Conservation (phyloP, 176 grass and related monocot genomes). For the Carex scoparia region DNA sequence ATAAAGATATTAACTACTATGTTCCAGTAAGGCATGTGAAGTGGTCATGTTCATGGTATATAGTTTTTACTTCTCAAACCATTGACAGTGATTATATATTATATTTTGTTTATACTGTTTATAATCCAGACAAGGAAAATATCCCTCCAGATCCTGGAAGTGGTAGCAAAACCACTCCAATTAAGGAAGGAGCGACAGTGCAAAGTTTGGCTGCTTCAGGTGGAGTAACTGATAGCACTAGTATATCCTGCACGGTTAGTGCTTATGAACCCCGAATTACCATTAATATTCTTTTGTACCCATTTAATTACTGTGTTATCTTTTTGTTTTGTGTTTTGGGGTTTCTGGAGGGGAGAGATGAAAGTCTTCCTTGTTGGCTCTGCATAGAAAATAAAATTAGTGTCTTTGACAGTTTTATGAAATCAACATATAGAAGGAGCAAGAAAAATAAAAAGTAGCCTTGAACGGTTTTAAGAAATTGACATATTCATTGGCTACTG, state of each 20-base stretch:
- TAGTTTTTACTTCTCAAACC: not conserved
- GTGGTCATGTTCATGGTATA: not conserved
- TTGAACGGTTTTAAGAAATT: too few relatives aligned
- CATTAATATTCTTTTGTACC: not conserved
- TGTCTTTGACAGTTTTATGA: too few relatives aligned
- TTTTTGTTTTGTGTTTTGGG: not conserved
- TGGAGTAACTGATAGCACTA: not conserved
- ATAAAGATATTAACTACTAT: not conserved
- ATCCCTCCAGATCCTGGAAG: not conserved
- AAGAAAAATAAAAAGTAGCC: too few relatives aligned
- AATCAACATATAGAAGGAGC: too few relatives aligned
- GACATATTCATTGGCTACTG: too few relatives aligned
- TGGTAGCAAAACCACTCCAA: conserved; percentile 9
- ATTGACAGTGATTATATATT: not conserved
- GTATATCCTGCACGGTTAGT: conserved; percentile 7
- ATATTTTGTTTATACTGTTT: not conserved
- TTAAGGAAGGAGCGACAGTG: not conserved
- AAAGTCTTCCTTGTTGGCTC: not conserved
- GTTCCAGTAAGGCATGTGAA: not conserved
- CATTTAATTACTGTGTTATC: not conserved
- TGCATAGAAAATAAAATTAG: not conserved
- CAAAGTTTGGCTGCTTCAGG: not conserved
- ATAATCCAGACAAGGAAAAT: conserved; percentile 6
- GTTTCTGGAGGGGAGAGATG: too few relatives aligned
- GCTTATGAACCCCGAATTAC: not conserved